Conservation (phyloP, 129 eudicot genomes). For the Cynara cardunculus region DNA sequence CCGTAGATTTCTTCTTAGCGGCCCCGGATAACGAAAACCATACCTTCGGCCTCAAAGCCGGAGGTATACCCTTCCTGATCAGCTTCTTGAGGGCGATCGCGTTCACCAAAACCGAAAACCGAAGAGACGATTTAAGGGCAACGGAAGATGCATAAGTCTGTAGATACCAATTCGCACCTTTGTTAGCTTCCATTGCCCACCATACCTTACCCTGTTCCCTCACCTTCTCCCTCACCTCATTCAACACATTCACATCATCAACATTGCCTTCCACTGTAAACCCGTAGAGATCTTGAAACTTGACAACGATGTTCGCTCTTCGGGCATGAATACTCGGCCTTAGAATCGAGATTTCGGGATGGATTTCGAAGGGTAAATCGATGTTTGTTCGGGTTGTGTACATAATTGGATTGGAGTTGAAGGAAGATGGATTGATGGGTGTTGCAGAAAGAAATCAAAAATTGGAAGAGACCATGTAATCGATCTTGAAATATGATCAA, state of each 20-base stretch:
- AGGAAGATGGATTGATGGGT: constrained; percentile 23
- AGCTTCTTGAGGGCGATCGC: constrained; percentile 69
- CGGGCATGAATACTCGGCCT: constrained; percentile 92
- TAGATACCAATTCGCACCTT: constrained; percentile 86
- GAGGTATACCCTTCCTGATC: constrained; percentile 83
- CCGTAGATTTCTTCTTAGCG: constrained; percentile 94
- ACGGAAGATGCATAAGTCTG: constrained; percentile 37
- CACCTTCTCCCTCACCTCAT: constrained; percentile 92
- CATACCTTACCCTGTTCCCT: constrained; percentile 81
- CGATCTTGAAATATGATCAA: constrained; percentile 26
- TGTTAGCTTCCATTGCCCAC: constrained; percentile 91
- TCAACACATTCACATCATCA: constrained; percentile 91
- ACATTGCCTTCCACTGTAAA: constrained; percentile 95
- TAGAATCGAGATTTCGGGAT: constrained; percentile 47
- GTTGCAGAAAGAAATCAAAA: neutral
- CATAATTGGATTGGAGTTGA: constrained; percentile 32
- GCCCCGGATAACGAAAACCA: constrained; percentile 95
- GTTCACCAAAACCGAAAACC: constrained; percentile 65
- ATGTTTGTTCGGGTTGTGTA: constrained; percentile 48
- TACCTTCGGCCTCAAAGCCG: constrained; percentile 73
- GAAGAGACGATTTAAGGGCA: constrained; percentile 58
- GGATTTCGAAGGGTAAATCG: constrained; percentile 46
- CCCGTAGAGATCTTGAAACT: constrained; percentile 92
- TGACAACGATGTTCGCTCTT: constrained; percentile 83
- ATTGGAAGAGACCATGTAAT: constrained; percentile 30